These are phyloP conservation scores for Hyaloperonospora brassicae DNA, from an alignment of 352 stramenopile genomes.

Conservation along the genomic window DNA sequence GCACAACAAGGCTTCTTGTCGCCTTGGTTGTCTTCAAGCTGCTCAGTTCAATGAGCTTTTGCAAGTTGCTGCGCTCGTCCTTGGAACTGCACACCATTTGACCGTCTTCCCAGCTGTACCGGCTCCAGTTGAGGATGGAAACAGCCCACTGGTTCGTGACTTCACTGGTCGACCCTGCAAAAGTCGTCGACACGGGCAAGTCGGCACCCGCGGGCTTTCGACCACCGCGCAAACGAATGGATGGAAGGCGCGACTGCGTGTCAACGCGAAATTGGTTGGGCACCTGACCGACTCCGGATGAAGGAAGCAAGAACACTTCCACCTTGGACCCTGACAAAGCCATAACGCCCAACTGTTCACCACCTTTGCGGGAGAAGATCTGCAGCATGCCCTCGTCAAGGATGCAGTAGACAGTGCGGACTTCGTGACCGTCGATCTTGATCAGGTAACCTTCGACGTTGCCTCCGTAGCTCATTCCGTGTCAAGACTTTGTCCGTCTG, in stretches of 20 bases:
- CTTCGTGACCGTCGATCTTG: constrained; percentile 54
- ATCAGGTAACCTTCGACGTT: constrained; percentile 81
- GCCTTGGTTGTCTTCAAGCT: constrained; percentile 25
- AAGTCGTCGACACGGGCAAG: constrained; percentile 29
- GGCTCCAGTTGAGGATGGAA: constrained; percentile 80
- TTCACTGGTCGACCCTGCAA: constrained; percentile 49
- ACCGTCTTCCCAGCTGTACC: constrained; percentile 76
- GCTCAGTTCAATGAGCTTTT: constrained; percentile 30
- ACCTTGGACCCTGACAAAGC: constrained; percentile 68
- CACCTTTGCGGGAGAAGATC: constrained; percentile 72
- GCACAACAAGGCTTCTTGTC: constrained; percentile 21
- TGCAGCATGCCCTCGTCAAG: constrained; percentile 75
- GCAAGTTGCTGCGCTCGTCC: constrained; percentile 46
- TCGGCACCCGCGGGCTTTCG: constrained; percentile 17
- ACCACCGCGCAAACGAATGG: constrained; percentile 11
- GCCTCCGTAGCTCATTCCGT: constrained; percentile 39
- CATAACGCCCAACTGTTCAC: constrained; percentile 49
- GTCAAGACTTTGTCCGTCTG: not conserved
- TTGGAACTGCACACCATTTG: constrained; percentile 74
- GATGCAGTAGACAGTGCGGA: constrained; percentile 73
- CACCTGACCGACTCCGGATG: constrained; percentile 26
- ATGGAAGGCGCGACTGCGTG: constrained; percentile 24
- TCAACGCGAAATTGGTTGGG: constrained; percentile 64
- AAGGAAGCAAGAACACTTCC: constrained; percentile 57
- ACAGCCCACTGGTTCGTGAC: constrained; percentile 64